Base-by-base conservation (phyloP, 495 filamentous ascomycete species). In the Penicillium canescens region DNA sequence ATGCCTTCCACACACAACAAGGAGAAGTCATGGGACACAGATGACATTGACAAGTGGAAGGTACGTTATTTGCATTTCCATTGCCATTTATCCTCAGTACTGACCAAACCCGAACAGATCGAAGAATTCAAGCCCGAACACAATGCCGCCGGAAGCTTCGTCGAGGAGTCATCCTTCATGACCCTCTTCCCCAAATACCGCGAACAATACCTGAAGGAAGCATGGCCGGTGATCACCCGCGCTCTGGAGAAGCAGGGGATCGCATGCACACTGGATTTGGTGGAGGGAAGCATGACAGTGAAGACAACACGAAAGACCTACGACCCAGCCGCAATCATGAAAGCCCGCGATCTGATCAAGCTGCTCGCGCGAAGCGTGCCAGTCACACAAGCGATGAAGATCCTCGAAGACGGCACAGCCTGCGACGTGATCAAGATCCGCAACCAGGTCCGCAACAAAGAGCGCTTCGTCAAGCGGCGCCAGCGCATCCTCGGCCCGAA, bases 11-110 rank as follows among this genome's bases (percentile, higher is more conserved):
- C 90, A 51, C 86, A 96, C 77, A 94, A 96, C 53, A 86, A 82
- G 53, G 91, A 96, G 5, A 98, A 98, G 69, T 90, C 94, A 34
- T 98, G 93, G 94, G 93, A 98, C 69, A 96, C 91, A 43, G 91
- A 94, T 52, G 94, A 96, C 62, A 91, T 97, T 58, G 93, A 98
- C 69, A 96, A 96, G 68, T 98, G 93, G 93, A 94, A 92, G 82
- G 82, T 90, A 56, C 51, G 61, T 9, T 28, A 31, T 16, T 40
- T 3, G 0, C 7, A 33, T 6, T 35, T 46, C 35, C 18, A 38
- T 31, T 21, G 34, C 16, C 21, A 33, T 34, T 3, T 10, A 38
- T 45, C 3, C 46, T 52, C 16, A 50, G 23, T 11, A 38, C 54
- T 59, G 49, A 62, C 60, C 5, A 9, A 21, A 20, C n/a, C 20